Evolutionary conservation across 352 stramenopile species (phyloP).

Genomic region (Blastocystis sp.): DNA sequence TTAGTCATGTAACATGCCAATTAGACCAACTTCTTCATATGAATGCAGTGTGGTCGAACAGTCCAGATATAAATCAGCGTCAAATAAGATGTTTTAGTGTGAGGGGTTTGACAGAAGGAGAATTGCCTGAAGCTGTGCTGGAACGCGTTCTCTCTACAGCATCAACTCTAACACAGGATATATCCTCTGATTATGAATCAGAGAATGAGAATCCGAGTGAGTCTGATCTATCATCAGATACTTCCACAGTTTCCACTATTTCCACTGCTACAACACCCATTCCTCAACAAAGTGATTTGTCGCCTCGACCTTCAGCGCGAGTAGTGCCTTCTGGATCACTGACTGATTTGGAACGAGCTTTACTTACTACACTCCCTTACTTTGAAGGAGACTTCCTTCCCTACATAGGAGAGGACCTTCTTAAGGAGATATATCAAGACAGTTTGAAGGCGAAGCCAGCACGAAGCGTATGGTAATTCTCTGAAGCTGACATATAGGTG

Average conservation of each 20-base stretch:
- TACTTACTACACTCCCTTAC: slow-evolving; percentile 15
- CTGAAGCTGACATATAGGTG: not conserved
- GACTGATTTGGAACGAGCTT: not conserved
- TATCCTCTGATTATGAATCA: slow-evolving; percentile 8
- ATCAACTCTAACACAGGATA: not conserved
- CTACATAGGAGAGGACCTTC: slow-evolving; percentile 43
- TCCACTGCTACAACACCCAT: not conserved
- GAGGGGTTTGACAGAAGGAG: not conserved
- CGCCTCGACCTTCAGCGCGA: not conserved
- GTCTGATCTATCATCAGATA: not conserved
- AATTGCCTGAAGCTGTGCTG: not conserved
- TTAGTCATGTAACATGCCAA: slow-evolving; percentile 7
- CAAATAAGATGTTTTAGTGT: slow-evolving; percentile 12
- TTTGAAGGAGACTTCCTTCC: slow-evolving; percentile 54
- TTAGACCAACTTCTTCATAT: slow-evolving; percentile 48
- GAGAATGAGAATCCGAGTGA: slow-evolving; percentile 17
- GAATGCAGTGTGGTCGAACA: not conserved
- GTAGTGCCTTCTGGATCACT: not conserved
- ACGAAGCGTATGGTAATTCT: not conserved
- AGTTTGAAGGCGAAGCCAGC: not conserved
- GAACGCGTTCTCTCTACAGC: slow-evolving; percentile 6
- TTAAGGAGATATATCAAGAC: slow-evolving; percentile 59
- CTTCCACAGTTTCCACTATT: not conserved
- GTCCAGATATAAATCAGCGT: not conserved
- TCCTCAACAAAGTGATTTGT: not conserved